These are phyloP conservation scores for Talaromyces nanjingensis DNA, from an alignment of 495 filamentous ascomycete species.

Conservation along the genomic window DNA sequence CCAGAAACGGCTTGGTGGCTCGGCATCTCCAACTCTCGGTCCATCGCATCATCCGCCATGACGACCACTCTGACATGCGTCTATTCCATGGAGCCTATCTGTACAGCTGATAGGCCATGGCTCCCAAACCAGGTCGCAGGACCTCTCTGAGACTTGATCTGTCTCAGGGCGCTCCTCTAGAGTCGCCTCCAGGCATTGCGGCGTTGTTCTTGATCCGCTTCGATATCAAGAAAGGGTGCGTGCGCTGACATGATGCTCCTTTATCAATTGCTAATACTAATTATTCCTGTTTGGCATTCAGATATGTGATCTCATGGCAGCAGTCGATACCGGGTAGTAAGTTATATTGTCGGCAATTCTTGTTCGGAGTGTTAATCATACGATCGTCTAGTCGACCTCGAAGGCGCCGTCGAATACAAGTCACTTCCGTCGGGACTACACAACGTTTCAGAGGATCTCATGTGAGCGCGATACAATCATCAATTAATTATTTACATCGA, in stretches of 20 bases:
- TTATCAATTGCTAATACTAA: neutral
- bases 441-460: slow-evolving; percentile 77
- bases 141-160: slow-evolving; percentile 29
- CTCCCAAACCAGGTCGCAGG: slow-evolving; percentile 21
- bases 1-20: slow-evolving; percentile 8
- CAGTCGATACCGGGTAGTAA: slow-evolving; percentile 54
- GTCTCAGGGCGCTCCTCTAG: slow-evolving; percentile 26
- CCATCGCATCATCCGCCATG: neutral
- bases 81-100: slow-evolving; percentile 17
- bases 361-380: neutral
- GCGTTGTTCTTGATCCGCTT: slow-evolving; percentile 84
- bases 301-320: slow-evolving; percentile 84
- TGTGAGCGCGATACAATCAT: slow-evolving; percentile 41
- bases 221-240: slow-evolving; percentile 75
- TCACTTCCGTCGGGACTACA: slow-evolving; percentile 88
- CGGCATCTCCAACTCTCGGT: slow-evolving; percentile 10
- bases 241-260: neutral
- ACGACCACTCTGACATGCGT: neutral
- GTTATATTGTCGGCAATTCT: slow-evolving; percentile 18
- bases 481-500: neutral
- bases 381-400: slow-evolving; percentile 57
- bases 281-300: slow-evolving; percentile 19
- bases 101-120: slow-evolving; percentile 19
- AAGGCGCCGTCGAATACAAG: slow-evolving; percentile 91
- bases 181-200: slow-evolving; percentile 59